phyloP scores from a whole-genome alignment of 352 stramenopile species.

The Pilasporangium apinafurcum region DNA sequence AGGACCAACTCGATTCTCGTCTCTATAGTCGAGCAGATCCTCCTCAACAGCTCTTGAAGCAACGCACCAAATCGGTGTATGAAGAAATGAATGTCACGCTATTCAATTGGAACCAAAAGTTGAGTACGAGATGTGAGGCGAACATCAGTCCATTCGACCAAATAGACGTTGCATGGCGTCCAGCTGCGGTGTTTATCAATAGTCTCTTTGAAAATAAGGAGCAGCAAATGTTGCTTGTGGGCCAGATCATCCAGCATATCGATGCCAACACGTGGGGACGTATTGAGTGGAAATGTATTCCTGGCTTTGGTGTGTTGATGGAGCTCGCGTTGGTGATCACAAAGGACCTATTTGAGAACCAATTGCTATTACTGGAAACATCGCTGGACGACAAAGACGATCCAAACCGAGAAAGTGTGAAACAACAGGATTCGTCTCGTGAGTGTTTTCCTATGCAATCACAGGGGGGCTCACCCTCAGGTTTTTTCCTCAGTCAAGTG shows the following conservation, averaged over 20 bases:
- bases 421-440: constrained; percentile 17
- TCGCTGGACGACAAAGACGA: constrained; percentile 24
- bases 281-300: constrained; percentile 65
- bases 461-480: constrained; percentile 16
- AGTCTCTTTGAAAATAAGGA: constrained; percentile 30
- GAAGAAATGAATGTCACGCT: constrained; percentile 43
- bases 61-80: constrained; percentile 25
- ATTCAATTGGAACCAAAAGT: constrained; percentile 46
- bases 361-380: constrained; percentile 35
- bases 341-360: constrained; percentile 26
- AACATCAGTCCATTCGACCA: constrained; percentile 30
- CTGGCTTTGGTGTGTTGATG: constrained; percentile 39
- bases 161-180: constrained; percentile 39
- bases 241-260: constrained; percentile 54
- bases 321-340: constrained; percentile 31
- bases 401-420: constrained; percentile 19
- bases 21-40: not conserved
- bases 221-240: constrained; percentile 30
- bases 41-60: constrained; percentile 6
- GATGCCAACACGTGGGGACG: constrained; percentile 23
- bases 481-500: constrained; percentile 48
- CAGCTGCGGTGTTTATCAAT: constrained; percentile 16
- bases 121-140: constrained; percentile 46
- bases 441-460: constrained; percentile 32
- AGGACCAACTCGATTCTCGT: constrained; percentile 1